Evolutionary conservation across 2,329 filamentous ascomycete genomes (phyloP), one percentile per base, ranked within the genome.

Genomic region (Ustilaginoidea virens): DNA sequence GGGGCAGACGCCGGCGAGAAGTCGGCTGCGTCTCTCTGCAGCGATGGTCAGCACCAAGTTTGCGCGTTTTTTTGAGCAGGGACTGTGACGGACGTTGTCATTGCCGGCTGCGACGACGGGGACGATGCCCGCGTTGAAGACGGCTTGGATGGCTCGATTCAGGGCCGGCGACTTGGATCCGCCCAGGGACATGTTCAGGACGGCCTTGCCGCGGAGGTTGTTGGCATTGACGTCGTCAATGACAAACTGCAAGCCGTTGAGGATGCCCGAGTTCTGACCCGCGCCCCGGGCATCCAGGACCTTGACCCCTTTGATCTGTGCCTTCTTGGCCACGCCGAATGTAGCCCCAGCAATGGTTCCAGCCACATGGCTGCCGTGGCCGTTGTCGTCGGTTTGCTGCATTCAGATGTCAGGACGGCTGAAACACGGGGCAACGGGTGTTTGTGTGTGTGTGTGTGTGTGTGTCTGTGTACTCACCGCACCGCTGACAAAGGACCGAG

Each of bases 161-260:
- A 71, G 46, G 15, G 66, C 61, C 2, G 40, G 34, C 6, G 64
- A 70, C 23, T 39, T 43, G 33, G 50, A 46, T 17, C 67, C 66
- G 33, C 67, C 67, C 13, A 74, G 58, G 4, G 69, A 74, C 66
- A 74, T 69, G 58, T 73, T 74, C 59, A 74, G 63, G 39, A 74
- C 62, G 32, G 64, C 58, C 43, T 66, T 69, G 42, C 66, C 65
- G n/a, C 36, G 33, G 19, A 60, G 46, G 14, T 53, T 53, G 36
- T 51, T 52, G 20, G 46, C 31, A 23, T 44, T 38, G 23, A 54
- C 67, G 36, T 69, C 58, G n/a, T 58, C 37, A 25, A 58, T 53
- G 25, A 70, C 56, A 36, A 43, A 74, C 40, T 72, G 56, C 51
- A 78, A 62, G 35, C 72, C 74, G n/a, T 58, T 49, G 27, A 79